Percentiles rank a stretch among this genome's conserved stretches.
phyloP scores from a whole-genome alignment of 2,329 filamentous ascomycete species.

The Endocalyx cinctus region DNA sequence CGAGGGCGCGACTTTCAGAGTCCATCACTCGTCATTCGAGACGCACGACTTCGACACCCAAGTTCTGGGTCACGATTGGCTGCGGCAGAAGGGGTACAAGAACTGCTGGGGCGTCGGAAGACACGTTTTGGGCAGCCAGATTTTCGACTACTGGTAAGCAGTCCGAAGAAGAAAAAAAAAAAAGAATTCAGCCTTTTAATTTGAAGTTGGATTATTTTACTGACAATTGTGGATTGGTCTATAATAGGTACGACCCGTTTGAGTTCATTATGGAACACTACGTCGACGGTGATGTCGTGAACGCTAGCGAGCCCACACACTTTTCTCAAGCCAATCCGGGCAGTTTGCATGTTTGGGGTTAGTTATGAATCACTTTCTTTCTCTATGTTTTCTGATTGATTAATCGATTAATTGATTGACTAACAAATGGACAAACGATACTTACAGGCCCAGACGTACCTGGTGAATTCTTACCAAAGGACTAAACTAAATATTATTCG shows the following conservation, averaged over 20 bases:
- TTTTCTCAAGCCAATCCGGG: slow-evolving; percentile 34
- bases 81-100: slow-evolving; percentile 57
- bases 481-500: no score
- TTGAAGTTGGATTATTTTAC: no score
- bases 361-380: no score
- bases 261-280: slow-evolving; percentile 67
- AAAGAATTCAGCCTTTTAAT: no score
- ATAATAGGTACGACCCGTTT: slow-evolving; percentile 56
- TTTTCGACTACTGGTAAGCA: slow-evolving; percentile 69
- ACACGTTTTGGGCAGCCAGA: slow-evolving; percentile 65
- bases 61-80: slow-evolving; percentile 65
- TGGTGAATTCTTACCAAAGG: slow-evolving; percentile 15
- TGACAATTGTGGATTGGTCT: no score
- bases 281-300: slow-evolving; percentile 63
- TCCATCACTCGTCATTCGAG: slow-evolving; percentile 67
- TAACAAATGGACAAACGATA: no score
- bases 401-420: no score
- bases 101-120: slow-evolving; percentile 68
- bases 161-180: no score
- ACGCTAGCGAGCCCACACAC: slow-evolving; percentile 47
- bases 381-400: no score
- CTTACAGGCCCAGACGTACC: slow-evolving; percentile 21
- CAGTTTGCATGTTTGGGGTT: slow-evolving; percentile 42
- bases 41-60: slow-evolving; percentile 69
- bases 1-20: slow-evolving; percentile 43